Conservation (phyloP, 129 eudicot genomes). For the Dittrichia graveolens region DNA sequence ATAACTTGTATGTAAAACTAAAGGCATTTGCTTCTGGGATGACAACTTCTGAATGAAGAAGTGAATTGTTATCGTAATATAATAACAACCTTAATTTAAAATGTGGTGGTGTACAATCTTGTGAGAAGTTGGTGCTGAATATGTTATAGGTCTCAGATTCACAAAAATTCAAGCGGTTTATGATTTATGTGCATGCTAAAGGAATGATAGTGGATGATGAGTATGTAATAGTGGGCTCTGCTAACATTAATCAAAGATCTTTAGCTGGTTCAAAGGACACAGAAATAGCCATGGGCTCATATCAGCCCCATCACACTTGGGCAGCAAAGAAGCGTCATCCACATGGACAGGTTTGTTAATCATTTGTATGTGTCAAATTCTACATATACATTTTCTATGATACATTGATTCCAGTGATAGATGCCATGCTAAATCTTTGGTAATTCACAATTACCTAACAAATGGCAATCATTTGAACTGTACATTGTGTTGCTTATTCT, state of each 20-base stretch:
- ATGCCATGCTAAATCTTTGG: not conserved
- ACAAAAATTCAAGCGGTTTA: constrained; percentile 64
- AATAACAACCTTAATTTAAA: not conserved
- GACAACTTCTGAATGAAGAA: too few relatives aligned
- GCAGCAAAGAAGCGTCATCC: constrained; percentile 66
- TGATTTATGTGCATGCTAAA: constrained; percentile 95
- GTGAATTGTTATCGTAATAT: too few relatives aligned
- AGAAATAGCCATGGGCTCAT: constrained; percentile 95
- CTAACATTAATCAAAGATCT: constrained; percentile 92
- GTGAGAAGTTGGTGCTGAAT: constrained; percentile 29
- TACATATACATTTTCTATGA: not conserved
- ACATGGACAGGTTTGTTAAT: constrained; percentile 70
- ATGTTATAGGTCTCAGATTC: constrained; percentile 63
- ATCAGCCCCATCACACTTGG: constrained; percentile 92
- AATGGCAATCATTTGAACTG: too few relatives aligned
- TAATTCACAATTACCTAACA: not conserved
- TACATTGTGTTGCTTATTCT: too few relatives aligned
- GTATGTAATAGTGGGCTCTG: constrained; percentile 83
- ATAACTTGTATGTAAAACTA: not conserved
- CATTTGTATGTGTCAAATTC: not conserved
- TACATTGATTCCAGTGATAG: not conserved
- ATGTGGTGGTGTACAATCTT: not conserved
- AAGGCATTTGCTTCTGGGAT: not conserved
- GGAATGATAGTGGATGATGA: constrained; percentile 98
- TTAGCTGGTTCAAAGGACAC: constrained; percentile 96